phyloP scores from a whole-genome alignment of 352 stramenopile species.

The Phytophthora syringae region DNA sequence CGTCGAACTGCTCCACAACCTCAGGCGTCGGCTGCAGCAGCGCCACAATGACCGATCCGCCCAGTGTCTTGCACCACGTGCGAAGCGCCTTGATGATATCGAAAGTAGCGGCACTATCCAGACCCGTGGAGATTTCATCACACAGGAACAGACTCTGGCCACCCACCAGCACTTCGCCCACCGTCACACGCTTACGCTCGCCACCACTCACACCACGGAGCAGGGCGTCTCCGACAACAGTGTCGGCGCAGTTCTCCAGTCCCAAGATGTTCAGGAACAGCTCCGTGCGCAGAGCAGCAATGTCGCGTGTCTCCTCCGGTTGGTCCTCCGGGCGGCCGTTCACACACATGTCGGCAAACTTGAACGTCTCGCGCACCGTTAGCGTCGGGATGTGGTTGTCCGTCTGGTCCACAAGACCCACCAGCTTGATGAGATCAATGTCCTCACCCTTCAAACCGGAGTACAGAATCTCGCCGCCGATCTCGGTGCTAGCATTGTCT shows the following conservation, averaged over 20 bases:
- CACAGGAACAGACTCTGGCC: constrained; percentile 75
- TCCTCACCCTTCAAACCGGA: constrained; percentile 47
- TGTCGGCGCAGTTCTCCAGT: constrained; percentile 91
- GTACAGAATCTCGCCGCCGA: constrained; percentile 57
- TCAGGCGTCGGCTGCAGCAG: constrained; percentile 79
- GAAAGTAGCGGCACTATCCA: constrained; percentile 63
- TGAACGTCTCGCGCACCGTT: constrained; percentile 90
- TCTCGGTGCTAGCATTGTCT: constrained; percentile 35
- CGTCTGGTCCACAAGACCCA: constrained; percentile 66
- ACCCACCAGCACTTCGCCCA: constrained; percentile 67
- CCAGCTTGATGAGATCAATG: constrained; percentile 68
- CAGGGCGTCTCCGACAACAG: constrained; percentile 91
- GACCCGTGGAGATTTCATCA: constrained; percentile 76
- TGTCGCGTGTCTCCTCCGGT: constrained; percentile 76
- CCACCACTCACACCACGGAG: constrained; percentile 92
- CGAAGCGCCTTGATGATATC: constrained; percentile 65
- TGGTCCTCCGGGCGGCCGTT: constrained; percentile 61
- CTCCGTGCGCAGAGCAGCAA: constrained; percentile 72
- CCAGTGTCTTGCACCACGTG: constrained; percentile 46
- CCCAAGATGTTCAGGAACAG: constrained; percentile 85
- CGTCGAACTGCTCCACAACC: constrained; percentile 96
- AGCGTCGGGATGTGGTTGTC: constrained; percentile 93
- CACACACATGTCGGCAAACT: constrained; percentile 95
- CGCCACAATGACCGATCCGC: constrained; percentile 45
- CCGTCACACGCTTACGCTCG: constrained; percentile 84